Evolutionary conservation across 2,329 filamentous ascomycete genomes (phyloP).

Genomic region (Waltergamsia citrina): DNA sequence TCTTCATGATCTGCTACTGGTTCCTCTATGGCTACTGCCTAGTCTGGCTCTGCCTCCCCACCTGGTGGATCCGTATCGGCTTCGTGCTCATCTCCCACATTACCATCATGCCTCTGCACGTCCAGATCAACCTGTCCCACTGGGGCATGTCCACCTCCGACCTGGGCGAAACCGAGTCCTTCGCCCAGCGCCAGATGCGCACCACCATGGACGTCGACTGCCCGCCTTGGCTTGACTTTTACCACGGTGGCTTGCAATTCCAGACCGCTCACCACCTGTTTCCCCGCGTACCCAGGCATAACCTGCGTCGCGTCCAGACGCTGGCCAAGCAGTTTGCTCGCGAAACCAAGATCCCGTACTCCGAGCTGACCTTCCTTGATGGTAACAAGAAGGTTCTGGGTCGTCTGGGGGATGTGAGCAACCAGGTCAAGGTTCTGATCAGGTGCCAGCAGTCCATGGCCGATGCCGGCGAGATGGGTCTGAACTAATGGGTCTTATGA

Average conservation of each 20-base stretch:
- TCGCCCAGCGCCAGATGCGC: constrained; percentile 75
- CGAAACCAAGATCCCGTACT: constrained; percentile 70
- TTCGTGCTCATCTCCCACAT: constrained; percentile 77
- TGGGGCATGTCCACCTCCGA: constrained; percentile 90
- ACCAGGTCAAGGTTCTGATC: constrained; percentile 61
- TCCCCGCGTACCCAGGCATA: constrained; percentile 69
- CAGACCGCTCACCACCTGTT: constrained; percentile 75
- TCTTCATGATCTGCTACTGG: constrained; percentile 56
- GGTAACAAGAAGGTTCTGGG: constrained; percentile 72
- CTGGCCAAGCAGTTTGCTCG: constrained; percentile 67
- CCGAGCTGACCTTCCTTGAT: constrained; percentile 68
- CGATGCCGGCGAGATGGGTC: constrained; percentile 9
- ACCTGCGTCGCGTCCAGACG: constrained; percentile 60
- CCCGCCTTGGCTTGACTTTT: constrained; percentile 70
- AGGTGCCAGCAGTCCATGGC: constrained; percentile 51
- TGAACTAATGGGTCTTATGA: background rate
- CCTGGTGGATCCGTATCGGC: constrained; percentile 50
- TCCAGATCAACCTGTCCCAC: constrained; percentile 86
- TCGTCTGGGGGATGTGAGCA: constrained; percentile 62
- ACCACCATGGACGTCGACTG: constrained; percentile 86
- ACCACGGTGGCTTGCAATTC: constrained; percentile 76
- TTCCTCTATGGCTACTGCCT: constrained; percentile 71
- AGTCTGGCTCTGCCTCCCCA: constrained; percentile 55
- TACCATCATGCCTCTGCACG: constrained; percentile 71
- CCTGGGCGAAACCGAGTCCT: constrained; percentile 67